Evolutionary conservation across 768 basidiomycete genomes (phyloP).

Genomic region (Exidia glandulosa): DNA sequence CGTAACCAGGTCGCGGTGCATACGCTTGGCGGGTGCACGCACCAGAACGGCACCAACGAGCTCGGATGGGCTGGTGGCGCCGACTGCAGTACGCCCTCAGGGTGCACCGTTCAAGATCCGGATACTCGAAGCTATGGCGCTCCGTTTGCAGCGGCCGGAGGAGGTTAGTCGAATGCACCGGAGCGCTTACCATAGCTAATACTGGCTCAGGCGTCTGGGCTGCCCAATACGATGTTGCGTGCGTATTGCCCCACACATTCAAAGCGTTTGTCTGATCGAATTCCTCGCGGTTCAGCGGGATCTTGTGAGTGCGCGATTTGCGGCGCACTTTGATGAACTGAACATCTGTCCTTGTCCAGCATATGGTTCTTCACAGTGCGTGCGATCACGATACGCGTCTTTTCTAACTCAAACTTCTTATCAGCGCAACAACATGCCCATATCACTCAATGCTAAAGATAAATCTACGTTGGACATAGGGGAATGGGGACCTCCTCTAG

Average conservation of each 20-base stretch:
- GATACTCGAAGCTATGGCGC: background rate
- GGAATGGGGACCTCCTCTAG: constrained; percentile 37
- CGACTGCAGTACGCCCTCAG: background rate
- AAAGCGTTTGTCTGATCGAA: background rate
- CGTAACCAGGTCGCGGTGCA: constrained; percentile 29
- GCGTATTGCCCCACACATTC: background rate
- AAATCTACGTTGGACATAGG: constrained; percentile 19
- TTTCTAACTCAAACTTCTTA: background rate
- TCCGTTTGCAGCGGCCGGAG: background rate
- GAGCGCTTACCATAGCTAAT: constrained; percentile 20
- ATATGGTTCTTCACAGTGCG: background rate
- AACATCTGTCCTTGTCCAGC: background rate
- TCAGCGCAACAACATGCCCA: background rate
- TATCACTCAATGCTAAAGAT: background rate
- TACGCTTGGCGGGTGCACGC: background rate
- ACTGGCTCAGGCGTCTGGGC: constrained; percentile 60
- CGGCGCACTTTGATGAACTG: constrained; percentile 7
- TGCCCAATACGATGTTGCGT: constrained; percentile 49
- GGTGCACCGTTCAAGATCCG: background rate
- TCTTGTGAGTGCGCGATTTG: constrained; percentile 31
- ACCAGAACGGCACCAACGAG: background rate
- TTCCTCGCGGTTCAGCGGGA: constrained; percentile 18
- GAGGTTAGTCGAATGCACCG: background rate
- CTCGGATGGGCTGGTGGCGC: background rate
- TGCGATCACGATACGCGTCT: background rate